phyloP scores from a whole-genome alignment of 208 protist genomes.

The Kentomonas sorsogonicus region DNA sequence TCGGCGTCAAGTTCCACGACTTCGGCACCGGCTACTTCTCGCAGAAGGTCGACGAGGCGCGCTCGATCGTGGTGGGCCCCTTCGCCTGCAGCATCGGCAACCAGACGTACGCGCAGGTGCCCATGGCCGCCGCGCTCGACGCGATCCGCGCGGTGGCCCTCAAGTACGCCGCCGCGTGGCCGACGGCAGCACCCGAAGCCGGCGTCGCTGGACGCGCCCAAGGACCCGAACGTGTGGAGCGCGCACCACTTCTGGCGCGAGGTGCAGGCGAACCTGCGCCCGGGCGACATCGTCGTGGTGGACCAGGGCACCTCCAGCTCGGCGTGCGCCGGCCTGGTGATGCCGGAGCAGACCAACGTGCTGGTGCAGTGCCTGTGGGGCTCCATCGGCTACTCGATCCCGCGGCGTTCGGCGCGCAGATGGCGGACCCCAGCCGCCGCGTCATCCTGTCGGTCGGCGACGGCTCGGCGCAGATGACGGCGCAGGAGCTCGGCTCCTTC shows the following conservation, averaged over 20 bases:
- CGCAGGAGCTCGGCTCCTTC: slow-evolving; percentile 41
- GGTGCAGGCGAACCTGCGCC: slow-evolving; percentile 21
- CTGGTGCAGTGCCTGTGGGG: slow-evolving; percentile 32
- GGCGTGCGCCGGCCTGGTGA: slow-evolving; percentile 17
- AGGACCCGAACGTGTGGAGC: slow-evolving; percentile 17
- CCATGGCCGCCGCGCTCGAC: slow-evolving; percentile 23
- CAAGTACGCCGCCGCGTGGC: slow-evolving; percentile 21
- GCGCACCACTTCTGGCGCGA: slow-evolving; percentile 37
- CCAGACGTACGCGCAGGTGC: slow-evolving; percentile 11
- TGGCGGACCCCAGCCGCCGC: slow-evolving; percentile 25
- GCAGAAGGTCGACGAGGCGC: slow-evolving; percentile 15
- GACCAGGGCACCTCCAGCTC: slow-evolving; percentile 41
- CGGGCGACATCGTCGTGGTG: slow-evolving; percentile 33
- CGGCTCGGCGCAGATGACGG: slow-evolving; percentile 33
- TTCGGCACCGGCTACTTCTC: slow-evolving; percentile 43
- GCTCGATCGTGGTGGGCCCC: slow-evolving; percentile 25
- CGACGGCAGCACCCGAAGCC: slow-evolving; percentile 13
- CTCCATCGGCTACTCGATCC: slow-evolving; percentile 42
- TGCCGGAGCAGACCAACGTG: slow-evolving; percentile 19
- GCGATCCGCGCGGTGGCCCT: slow-evolving; percentile 15
- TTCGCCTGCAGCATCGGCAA: slow-evolving; percentile 15
- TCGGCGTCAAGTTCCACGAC: slow-evolving; percentile 51
- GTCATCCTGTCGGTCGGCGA: slow-evolving; percentile 33
- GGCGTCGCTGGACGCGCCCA: slow-evolving; percentile 16
- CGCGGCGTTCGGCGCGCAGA: slow-evolving; percentile 31